Base-by-base conservation (phyloP, 2,329 filamentous ascomycete species). In the Chaetomium strumarium region DNA sequence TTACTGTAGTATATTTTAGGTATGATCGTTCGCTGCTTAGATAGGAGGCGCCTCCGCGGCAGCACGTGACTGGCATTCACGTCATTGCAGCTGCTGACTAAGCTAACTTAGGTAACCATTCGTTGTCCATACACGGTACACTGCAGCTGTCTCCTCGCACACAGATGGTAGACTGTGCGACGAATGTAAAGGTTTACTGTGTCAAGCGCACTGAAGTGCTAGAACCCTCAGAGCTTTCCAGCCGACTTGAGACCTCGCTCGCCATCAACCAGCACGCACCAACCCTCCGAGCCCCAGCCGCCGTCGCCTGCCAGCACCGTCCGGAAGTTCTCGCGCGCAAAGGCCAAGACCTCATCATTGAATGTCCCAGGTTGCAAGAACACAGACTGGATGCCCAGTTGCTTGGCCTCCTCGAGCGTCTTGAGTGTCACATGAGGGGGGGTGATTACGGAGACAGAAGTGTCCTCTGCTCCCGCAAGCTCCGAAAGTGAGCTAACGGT, bases 311-410 rank as follows among this genome's bases (percentile, higher is more conserved):
- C 81, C 39, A 88, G 85, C 34, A 90, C 85, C 36, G 83, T 82
- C 59, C 83, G 74, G 63, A 93, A 96, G 16, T 70, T 71, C 6
- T 69, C 72, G 19, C 77, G 73, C 3, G 88, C 90, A 68, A 80
- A 90, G 38, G 78, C 72, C 57, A 96, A 66, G 19, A 90, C 86
- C 53, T 83, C 81, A 47, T 87, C 81, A 66, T 96, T 84, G 66
- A 87, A 97, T 14, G 83, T 91, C 1, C 92, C 93, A 0, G 93
- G 93, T 72, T 97, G 93, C 59, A 97, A 72, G 87, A 89, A 96
- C 5, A 96, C 84, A 24, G 88, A 79, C 16, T 81, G 78, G 41
- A 95, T 73, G 3, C 90, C 85, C 11, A 86, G 75, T 51, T 79
- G 74, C 68, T 84, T 87, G 0, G 92, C 93, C 68, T 95, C 87